Percentiles rank a stretch among this genome's conserved stretches.
Evolutionary conservation across 2,329 filamentous ascomycete genomes (phyloP).

Genomic region (Chaetomiaceae sp.): DNA sequence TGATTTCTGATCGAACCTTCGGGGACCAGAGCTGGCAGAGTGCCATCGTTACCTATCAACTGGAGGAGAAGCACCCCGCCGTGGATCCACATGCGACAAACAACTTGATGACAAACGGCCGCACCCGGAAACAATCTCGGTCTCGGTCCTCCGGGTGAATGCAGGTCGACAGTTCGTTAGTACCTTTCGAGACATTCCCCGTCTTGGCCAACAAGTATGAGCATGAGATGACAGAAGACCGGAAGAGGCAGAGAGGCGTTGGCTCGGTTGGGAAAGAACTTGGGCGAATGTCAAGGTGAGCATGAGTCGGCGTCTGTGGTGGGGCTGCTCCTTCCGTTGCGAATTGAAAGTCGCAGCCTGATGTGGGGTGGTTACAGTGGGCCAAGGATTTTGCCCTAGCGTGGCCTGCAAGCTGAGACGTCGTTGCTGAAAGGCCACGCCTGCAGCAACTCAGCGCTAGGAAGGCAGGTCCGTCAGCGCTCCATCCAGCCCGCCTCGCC

Average conservation of each 20-base stretch:
- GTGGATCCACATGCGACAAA: not conserved
- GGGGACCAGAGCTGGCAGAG: no score
- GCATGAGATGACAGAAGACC: no score
- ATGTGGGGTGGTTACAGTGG: slow-evolving; percentile 15
- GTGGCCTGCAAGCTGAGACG: slow-evolving; percentile 12
- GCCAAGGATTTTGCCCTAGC: slow-evolving; percentile 20
- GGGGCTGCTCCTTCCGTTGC: not conserved
- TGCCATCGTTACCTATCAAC: no score
- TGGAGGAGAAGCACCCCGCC: not conserved
- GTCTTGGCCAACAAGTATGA: no score
- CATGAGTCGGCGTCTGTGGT: no score
- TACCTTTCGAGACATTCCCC: no score
- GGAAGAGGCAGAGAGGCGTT: no score
- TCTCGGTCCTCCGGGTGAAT: not conserved
- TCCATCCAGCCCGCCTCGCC: slow-evolving; percentile 14
- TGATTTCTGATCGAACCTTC: no score
- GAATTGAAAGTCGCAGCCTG: slow-evolving; percentile 3
- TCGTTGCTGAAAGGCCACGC: no score
- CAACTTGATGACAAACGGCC: not conserved
- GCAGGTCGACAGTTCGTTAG: no score
- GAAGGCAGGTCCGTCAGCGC: slow-evolving; percentile 9
- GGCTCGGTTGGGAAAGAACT: no score
- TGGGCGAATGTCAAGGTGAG: no score
- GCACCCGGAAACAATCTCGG: not conserved
- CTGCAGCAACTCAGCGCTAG: slow-evolving; percentile 1